Evolutionary conservation across 1,284 basidiomycete genomes (phyloP), one percentile per base, ranked within the genome.

Genomic region (Phenoliferia sp.): DNA sequence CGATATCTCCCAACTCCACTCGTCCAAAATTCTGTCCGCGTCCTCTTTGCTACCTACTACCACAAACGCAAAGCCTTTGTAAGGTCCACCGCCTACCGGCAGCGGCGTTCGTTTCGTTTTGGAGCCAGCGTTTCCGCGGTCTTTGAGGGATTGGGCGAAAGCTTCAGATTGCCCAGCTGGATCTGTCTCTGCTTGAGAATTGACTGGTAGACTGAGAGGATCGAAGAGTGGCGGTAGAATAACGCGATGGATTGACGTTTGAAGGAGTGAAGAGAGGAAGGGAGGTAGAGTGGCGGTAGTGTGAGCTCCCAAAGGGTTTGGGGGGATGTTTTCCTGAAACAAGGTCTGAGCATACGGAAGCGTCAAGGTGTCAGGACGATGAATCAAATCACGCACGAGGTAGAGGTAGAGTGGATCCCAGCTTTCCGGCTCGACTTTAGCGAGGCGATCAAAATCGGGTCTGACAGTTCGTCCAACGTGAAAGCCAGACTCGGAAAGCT

Each of bases 1-100:
- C 54, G 17, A 17, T 33, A 22, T 17, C 22, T 72, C 66, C 70
- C 70, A 73, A 3, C 9, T 39, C 68, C 71, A 75, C 29, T 63
- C 58, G 19, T 55, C 19, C 31, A 63, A 17, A 0, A 64, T 62
- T 36, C 59, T 44, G 34, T 65, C 54, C 1, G 64, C 69, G 9
- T 72, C 73, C 28, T 64, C 64, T 39, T 22, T 44, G 34, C 35
- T 59, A 28, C 31, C 28, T 10, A 75, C 3, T 1, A 76, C 61
- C 1, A 71, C 66, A 50, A 75, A 75, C 16, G 67, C 69, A 39
- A 73, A 75, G 0, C 74, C 74, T 50, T 71, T 74, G 68, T 74
- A 75, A n/a, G 68, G 66, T 26, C 75, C 75, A 1, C 74, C 75
- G 31, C 74, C 64, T 22, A 35, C 63, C 5, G 75, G 75, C 32